Percentiles rank a stretch among this genome's conserved stretches.
These are phyloP conservation scores for Monosporascus ibericus DNA, from an alignment of 2,329 filamentous ascomycete species.

Conservation along the genomic window DNA sequence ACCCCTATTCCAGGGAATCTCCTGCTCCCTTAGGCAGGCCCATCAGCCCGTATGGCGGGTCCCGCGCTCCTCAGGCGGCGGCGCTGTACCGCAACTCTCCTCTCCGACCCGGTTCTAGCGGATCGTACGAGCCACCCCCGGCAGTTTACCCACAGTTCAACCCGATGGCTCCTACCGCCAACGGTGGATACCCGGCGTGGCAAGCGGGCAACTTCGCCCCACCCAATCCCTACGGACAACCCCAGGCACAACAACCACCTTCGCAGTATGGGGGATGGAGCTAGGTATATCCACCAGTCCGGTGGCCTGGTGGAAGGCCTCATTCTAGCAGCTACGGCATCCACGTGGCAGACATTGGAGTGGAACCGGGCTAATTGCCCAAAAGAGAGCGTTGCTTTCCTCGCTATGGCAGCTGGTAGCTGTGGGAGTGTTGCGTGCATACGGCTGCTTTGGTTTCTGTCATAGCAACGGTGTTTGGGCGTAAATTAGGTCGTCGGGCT, in stretches of 20 bases:
- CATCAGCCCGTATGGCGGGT: slow-evolving; percentile 40
- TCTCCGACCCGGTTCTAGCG: slow-evolving; percentile 41
- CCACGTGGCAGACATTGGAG: too few relatives aligned
- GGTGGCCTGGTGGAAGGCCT: too few relatives aligned
- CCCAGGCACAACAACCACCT: slow-evolving; percentile 7
- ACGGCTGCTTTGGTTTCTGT: too few relatives aligned
- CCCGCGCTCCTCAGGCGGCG: slow-evolving; percentile 29
- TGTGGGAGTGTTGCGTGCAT: too few relatives aligned
- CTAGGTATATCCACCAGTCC: background rate
- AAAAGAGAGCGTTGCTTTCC: too few relatives aligned
- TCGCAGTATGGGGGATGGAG: slow-evolving; percentile 12
- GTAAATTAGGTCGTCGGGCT: too few relatives aligned
- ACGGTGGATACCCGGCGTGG: slow-evolving; percentile 19
- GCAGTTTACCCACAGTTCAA: slow-evolving; percentile 26
- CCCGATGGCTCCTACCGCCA: slow-evolving; percentile 10
- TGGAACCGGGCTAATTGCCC: too few relatives aligned
- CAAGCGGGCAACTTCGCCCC: slow-evolving; percentile 12
- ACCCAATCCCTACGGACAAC: slow-evolving; percentile 7
- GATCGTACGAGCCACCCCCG: slow-evolving; percentile 35
- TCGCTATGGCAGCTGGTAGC: too few relatives aligned
- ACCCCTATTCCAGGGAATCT: slow-evolving; percentile 21
- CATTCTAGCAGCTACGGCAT: too few relatives aligned
- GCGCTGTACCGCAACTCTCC: slow-evolving; percentile 47
- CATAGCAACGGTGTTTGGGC: too few relatives aligned
- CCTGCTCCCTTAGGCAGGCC: slow-evolving; percentile 30